Evolutionary conservation across 139 green algal species (phyloP).

Genomic region (Coccomyxa sp.): DNA sequence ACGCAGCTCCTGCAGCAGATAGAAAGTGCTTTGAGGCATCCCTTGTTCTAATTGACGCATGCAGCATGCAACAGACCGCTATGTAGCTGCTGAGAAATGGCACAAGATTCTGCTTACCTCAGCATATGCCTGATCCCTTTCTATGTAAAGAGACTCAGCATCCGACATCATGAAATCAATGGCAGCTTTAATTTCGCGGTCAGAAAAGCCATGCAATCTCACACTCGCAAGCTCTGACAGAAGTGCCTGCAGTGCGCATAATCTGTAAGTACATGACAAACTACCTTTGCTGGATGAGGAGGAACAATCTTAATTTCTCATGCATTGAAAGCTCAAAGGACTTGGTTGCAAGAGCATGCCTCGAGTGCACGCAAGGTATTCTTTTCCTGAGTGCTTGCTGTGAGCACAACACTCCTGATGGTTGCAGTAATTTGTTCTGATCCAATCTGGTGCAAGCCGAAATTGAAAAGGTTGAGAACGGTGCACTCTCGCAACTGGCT

Average conservation of each 20-base stretch:
- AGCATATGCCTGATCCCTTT: slow-evolving; percentile 68
- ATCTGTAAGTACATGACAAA: not conserved
- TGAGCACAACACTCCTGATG: slow-evolving; percentile 36
- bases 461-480: not conserved
- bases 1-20: slow-evolving; percentile 33
- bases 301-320: not conserved
- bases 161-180: slow-evolving; percentile 32
- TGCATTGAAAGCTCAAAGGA: not conserved
- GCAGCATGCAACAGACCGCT: not conserved
- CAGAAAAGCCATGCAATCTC: slow-evolving; percentile 61
- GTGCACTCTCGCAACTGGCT: not conserved
- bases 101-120: not conserved
- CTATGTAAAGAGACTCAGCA: slow-evolving; percentile 64
- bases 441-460: slow-evolving; percentile 3
- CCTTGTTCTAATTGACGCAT: not conserved
- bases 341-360: slow-evolving; percentile 1
- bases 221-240: slow-evolving; percentile 72
- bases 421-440: slow-evolving; percentile 38
- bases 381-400: slow-evolving; percentile 25
- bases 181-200: slow-evolving; percentile 31
- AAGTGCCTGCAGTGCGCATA: slow-evolving; percentile 30
- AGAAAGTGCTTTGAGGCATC: not conserved
- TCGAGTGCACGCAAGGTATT: slow-evolving; percentile 13
- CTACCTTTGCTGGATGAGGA: not conserved
- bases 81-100: not conserved